Evolutionary conservation across 495 filamentous ascomycete species (phyloP).

Genomic region (Penicillium desertorum): DNA sequence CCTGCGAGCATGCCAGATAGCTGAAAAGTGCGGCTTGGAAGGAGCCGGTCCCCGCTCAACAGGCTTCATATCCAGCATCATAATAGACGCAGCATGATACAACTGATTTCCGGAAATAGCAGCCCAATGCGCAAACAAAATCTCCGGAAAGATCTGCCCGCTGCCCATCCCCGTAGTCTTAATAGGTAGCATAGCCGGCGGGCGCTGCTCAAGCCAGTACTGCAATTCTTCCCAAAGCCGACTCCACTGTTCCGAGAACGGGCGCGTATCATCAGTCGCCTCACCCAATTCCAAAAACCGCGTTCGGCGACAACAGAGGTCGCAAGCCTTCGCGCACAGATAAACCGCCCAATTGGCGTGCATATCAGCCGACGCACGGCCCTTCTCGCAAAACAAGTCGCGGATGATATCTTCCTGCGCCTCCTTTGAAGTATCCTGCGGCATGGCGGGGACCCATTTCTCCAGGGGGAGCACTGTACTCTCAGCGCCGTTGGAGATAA

Average conservation of each 20-base stretch:
- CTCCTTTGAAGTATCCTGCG: slow-evolving; percentile 15
- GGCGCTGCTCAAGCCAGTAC: slow-evolving; percentile 37
- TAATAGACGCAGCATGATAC: slow-evolving; percentile 42
- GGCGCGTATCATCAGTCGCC: slow-evolving; percentile 18
- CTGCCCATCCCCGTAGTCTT: slow-evolving; percentile 27
- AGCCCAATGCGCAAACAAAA: slow-evolving; percentile 41
- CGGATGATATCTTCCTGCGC: slow-evolving; percentile 25
- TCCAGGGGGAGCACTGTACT: slow-evolving; percentile 34
- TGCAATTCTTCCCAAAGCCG: slow-evolving; percentile 41
- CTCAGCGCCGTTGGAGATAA: slow-evolving; percentile 40
- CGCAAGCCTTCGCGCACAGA: slow-evolving; percentile 37
- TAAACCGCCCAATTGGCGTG: slow-evolving; percentile 46
- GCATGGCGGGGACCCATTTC: slow-evolving; percentile 34
- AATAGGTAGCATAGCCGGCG: slow-evolving; percentile 35
- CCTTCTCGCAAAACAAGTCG: slow-evolving; percentile 25
- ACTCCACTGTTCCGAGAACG: slow-evolving; percentile 30
- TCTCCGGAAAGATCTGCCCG: slow-evolving; percentile 35
- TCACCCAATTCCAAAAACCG: slow-evolving; percentile 33
- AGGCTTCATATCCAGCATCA: slow-evolving; percentile 40
- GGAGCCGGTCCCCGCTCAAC: slow-evolving; percentile 20
- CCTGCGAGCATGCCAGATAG: slow-evolving; percentile 45
- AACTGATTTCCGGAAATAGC: slow-evolving; percentile 48
- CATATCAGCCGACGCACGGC: slow-evolving; percentile 28
- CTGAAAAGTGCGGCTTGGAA: slow-evolving; percentile 24
- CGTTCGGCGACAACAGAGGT: slow-evolving; percentile 32